Evolutionary conservation across 2,329 filamentous ascomycete genomes (phyloP).

Genomic region (Macrophomina phaseolina): DNA sequence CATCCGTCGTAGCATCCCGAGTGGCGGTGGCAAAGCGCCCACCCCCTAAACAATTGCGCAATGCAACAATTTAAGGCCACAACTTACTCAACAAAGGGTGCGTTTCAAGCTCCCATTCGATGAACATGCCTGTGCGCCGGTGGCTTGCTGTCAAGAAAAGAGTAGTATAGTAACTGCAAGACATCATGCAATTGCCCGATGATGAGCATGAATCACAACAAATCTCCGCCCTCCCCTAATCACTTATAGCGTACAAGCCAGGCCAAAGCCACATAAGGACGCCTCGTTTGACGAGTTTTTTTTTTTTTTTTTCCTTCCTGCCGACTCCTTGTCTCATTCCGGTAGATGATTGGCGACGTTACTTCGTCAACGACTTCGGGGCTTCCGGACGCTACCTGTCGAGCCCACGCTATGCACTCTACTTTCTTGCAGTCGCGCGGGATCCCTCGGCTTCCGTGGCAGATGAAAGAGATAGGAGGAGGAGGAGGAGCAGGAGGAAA

Average conservation of each 20-base stretch:
- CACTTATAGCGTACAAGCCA: background rate
- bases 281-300: background rate
- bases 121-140: no score
- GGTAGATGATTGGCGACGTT: background rate
- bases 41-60: background rate
- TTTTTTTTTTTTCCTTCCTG: background rate
- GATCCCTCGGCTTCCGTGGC: background rate
- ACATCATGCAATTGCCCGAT: slow-evolving; percentile 12
- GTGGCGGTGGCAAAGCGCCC: slow-evolving; percentile 5
- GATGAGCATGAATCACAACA: background rate
- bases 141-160: no score
- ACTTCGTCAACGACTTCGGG: no score
- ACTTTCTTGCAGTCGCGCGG: background rate
- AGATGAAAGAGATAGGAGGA: no score
- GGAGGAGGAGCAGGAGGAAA: no score
- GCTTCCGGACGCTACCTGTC: no score
- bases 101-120: background rate
- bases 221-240: background rate
- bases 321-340: background rate
- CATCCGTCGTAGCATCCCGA: background rate
- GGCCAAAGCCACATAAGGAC: background rate
- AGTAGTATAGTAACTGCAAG: background rate
- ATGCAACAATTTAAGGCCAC: background rate
- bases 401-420: no score
- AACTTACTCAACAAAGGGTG: background rate